Evolutionary conservation across 345 rosid species (phyloP), one percentile per base, ranked within the genome.

Genomic region (Ceriops decandra): DNA sequence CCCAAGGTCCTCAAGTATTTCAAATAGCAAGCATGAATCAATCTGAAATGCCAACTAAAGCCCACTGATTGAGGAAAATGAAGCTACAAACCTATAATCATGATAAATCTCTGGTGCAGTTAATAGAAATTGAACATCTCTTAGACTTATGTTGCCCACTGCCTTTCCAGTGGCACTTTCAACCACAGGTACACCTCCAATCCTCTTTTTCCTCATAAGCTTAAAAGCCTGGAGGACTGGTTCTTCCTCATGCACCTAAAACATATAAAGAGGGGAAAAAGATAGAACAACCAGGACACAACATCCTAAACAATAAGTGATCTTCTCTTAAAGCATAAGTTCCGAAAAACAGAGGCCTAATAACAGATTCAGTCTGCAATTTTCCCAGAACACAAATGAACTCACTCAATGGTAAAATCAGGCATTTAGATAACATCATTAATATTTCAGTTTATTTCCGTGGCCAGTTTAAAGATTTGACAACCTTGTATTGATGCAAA

Each of bases 161-260:
- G 98, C 88, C 82, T 83, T 91, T 33, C 64, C 75, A 17, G 88
- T 86, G 15, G 77, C 80, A 16, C 76, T 68, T 42, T 85, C 91
- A 46, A 92, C 68, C 10, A 95, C 92, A 5, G 97, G 99, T 64
- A 95, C 63, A 19, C 93, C 99, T 65, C 98, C 98, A 31, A 91
- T 72, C 69, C 81, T 82, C 73, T 71, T 82, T 84, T 87, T 87
- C 82, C 98, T 83, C 99, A 91, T 90, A 66, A 90, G 71, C 84
- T 92, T 92, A 71, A 95, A 95, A 16, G 92, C 99, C 77, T 91
- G 97, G 67, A 95, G 95, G 79, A 95, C 99, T n/a, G 99, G 97
- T 69, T 95, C 98, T 47, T 91, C 86, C 68, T 88, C 98, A 2
- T 87, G 73, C 69, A 91, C 90, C 99, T 95, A 66, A 70, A 72